A percentile compares a stretch with the other conserved stretches of the same genome.
phyloP scores from a whole-genome alignment of 2,329 filamentous ascomycete species.

The Xylariaceae sp. region DNA sequence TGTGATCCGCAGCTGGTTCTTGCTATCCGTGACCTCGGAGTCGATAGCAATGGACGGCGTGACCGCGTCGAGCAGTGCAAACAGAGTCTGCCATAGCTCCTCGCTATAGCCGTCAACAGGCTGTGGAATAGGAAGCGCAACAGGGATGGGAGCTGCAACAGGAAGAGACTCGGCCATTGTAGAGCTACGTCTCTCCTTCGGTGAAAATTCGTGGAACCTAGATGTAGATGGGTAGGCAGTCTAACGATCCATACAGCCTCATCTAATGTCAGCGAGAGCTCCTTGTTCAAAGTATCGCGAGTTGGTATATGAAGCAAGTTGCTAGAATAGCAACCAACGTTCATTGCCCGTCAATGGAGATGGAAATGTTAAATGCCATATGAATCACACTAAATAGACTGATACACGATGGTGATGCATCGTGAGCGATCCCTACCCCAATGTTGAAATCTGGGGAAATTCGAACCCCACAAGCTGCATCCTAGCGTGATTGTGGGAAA shows the following conservation, averaged over 20 bases:
- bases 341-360: too few species aligned
- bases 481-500: background rate
- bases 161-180: slow-evolving; percentile 30
- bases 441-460: background rate
- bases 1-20: slow-evolving; percentile 53
- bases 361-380: too few species aligned
- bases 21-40: slow-evolving; percentile 47
- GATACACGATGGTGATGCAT: too few species aligned
- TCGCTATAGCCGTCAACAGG: slow-evolving; percentile 38
- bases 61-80: slow-evolving; percentile 63
- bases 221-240: too few species aligned
- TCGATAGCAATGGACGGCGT: slow-evolving; percentile 64
- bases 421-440: too few species aligned
- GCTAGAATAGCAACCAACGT: too few species aligned
- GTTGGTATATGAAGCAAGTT: too few species aligned
- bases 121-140: slow-evolving; percentile 30
- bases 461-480: background rate
- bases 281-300: too few species aligned
- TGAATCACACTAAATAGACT: too few species aligned
- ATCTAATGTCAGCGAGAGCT: background rate
- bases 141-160: slow-evolving; percentile 31
- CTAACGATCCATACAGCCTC: background rate
- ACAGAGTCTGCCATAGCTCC: slow-evolving; percentile 61
- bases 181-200: background rate
- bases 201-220: background rate